Percentiles rank a stretch among this genome's conserved stretches.
phyloP scores from a whole-genome alignment of 164 flowering plant genomes.

The Vitis cinerea region DNA sequence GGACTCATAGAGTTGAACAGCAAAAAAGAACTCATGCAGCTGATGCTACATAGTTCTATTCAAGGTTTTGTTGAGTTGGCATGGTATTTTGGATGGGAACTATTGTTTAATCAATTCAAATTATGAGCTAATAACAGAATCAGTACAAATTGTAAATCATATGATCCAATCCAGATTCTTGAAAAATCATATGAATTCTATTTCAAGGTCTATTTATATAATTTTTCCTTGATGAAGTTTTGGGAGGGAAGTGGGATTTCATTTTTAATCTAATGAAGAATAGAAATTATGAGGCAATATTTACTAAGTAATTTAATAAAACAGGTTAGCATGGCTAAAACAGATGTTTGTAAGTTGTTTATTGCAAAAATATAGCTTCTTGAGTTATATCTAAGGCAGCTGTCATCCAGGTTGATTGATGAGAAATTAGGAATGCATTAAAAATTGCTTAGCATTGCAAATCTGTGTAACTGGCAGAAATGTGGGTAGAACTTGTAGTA shows the following conservation, averaged over 20 bases:
- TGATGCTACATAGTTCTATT: too few species aligned
- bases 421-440: too few species aligned
- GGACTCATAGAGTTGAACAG: too few species aligned
- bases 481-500: not conserved
- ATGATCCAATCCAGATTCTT: not conserved
- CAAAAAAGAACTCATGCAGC: too few species aligned
- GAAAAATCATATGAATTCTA: not conserved
- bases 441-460: too few species aligned
- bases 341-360: not conserved
- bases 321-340: not conserved
- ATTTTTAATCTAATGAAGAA: not conserved
- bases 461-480: too few species aligned
- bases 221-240: not conserved
- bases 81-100: not conserved
- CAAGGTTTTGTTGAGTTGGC: not conserved
- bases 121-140: not conserved
- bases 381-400: too few species aligned
- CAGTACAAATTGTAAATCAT: not conserved
- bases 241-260: not conserved
- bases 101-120: not conserved
- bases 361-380: not conserved
- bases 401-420: too few species aligned
- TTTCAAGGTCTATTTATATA: not conserved
- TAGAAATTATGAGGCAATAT: not conserved
- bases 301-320: too few species aligned